These are phyloP conservation scores for Alternaria atra DNA, from an alignment of 2,329 filamentous ascomycete species.

Conservation along the genomic window DNA sequence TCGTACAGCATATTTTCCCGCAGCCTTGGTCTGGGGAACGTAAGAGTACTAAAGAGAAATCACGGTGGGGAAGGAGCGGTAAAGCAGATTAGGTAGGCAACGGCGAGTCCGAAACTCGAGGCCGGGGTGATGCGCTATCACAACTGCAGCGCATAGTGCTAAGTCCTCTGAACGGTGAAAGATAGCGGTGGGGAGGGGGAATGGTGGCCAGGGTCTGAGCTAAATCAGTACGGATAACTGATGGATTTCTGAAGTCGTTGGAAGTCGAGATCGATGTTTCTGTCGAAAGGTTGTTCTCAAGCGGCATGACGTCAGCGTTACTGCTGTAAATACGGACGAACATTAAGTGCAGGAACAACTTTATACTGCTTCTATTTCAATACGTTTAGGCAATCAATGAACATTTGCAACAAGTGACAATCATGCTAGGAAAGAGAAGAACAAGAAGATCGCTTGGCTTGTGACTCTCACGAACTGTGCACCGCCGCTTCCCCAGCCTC, in stretches of 20 bases:
- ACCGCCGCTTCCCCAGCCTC: not conserved
- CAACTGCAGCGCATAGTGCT: not conserved
- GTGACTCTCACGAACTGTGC: not conserved
- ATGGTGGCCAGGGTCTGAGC: not conserved
- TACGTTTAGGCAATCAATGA: not conserved
- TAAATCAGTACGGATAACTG: not conserved
- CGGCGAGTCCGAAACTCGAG: not conserved
- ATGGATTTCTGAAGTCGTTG: no score
- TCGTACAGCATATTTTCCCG: not conserved
- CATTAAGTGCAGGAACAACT: not conserved
- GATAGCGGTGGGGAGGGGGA: not conserved
- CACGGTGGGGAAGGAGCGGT: not conserved
- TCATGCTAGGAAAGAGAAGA: not conserved
- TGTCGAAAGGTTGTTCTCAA: not conserved
- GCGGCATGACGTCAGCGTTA: not conserved
- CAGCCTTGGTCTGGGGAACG: not conserved
- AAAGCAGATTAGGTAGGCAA: not conserved
- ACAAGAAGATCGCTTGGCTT: not conserved
- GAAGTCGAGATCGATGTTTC: not conserved
- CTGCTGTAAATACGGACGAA: not conserved
- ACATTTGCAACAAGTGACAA: not conserved
- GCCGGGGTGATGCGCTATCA: not conserved
- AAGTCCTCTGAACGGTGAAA: not conserved
- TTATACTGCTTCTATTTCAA: not conserved
- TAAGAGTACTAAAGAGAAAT: not conserved